Conservation (phyloP, 805 yeast genomes). For the Wickerhamiella sorbophila region DNA sequence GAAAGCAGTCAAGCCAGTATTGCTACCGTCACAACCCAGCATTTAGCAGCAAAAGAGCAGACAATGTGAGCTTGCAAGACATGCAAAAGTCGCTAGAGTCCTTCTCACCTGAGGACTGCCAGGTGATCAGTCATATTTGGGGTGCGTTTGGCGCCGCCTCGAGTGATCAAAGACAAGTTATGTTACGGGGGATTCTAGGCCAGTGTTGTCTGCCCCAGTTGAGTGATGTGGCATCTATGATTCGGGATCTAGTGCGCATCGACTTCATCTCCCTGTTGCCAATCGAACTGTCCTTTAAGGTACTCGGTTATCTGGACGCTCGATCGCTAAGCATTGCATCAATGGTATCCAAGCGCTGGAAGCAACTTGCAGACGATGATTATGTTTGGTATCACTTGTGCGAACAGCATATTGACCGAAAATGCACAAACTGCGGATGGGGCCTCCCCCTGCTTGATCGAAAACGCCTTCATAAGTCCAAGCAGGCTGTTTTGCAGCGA, state of each 20-base stretch:
- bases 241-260: slow-evolving; percentile 63
- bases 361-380: slow-evolving; percentile 83
- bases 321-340: slow-evolving; percentile 89
- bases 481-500: slow-evolving; percentile 21
- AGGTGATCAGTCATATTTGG: slow-evolving; percentile 73
- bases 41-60: slow-evolving; percentile 12
- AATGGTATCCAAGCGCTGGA: slow-evolving; percentile 81
- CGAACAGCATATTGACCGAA: slow-evolving; percentile 93
- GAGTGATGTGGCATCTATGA: slow-evolving; percentile 70
- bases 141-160: slow-evolving; percentile 67
- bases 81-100: slow-evolving; percentile 36
- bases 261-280: slow-evolving; percentile 83
- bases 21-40: slow-evolving; percentile 87
- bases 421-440: slow-evolving; percentile 98
- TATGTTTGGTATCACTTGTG: slow-evolving; percentile 97
- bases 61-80: slow-evolving; percentile 51
- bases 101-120: slow-evolving; percentile 52
- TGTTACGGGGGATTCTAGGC: slow-evolving; percentile 66
- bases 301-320: slow-evolving; percentile 82
- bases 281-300: slow-evolving; percentile 67
- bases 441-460: slow-evolving; percentile 90
- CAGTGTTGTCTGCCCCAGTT: slow-evolving; percentile 94
- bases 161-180: slow-evolving; percentile 51
- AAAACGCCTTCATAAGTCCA: slow-evolving; percentile 30
- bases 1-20: slow-evolving; percentile 25